Conservation (phyloP, 495 filamentous ascomycete species). For the Penicillium bovifimosum region DNA sequence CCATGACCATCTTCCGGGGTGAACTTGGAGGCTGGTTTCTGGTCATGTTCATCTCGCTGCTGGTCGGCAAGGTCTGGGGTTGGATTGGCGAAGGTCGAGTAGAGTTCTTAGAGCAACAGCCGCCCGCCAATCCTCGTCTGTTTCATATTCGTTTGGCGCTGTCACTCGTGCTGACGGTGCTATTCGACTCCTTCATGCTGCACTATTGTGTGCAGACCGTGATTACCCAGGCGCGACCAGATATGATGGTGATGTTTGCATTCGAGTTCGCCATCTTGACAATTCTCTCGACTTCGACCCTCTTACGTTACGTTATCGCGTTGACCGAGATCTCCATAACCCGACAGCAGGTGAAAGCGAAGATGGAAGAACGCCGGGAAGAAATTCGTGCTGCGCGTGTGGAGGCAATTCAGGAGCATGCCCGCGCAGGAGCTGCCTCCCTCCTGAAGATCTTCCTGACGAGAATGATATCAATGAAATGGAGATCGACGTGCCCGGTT, state of each 20-base stretch:
- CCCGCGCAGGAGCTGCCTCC: conserved; percentile 26
- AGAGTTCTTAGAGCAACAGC: conserved; percentile 91
- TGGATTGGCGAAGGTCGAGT: conserved; percentile 97
- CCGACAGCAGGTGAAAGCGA: conserved; percentile 60
- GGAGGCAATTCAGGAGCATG: conserved; percentile 42
- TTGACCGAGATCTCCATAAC: conserved; percentile 71
- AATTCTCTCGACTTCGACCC: conserved; percentile 73
- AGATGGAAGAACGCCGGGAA: conserved; percentile 58
- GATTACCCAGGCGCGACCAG: conserved; percentile 75
- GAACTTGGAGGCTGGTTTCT: conserved; percentile 91
- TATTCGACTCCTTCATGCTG: conserved; percentile 73
- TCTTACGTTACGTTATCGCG: conserved; percentile 71
- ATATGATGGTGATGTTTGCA: conserved; percentile 99
- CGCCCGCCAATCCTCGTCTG: conserved; percentile 80
- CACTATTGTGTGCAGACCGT: conserved; percentile 76
- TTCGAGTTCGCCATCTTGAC: conserved; percentile 91
- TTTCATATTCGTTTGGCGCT: conserved; percentile 79
- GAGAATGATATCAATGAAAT: conserved; percentile 84
- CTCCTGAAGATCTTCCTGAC: conserved; percentile 44
- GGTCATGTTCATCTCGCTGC: conserved; percentile 89
- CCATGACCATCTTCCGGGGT: conserved; percentile 98
- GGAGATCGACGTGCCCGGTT: conserved; percentile 89
- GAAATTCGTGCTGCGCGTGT: conserved; percentile 60
- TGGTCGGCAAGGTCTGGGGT: conserved; percentile 93
- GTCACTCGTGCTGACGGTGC: conserved; percentile 69